These are phyloP conservation scores for Firmiana major DNA, from an alignment of 345 rosid genomes.

Conservation along the genomic window DNA sequence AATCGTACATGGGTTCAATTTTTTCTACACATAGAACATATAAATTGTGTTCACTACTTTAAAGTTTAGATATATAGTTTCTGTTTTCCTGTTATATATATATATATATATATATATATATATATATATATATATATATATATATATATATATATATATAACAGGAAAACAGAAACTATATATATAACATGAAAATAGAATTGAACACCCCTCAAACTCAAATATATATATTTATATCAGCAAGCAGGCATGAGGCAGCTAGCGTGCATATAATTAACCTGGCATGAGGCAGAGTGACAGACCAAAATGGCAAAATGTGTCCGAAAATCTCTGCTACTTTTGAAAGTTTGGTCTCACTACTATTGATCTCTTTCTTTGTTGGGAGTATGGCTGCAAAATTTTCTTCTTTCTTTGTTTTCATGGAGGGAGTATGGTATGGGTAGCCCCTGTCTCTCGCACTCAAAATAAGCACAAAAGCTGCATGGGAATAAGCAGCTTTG, in stretches of 20 bases:
- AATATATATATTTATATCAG: too few relatives aligned
- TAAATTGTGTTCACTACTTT: not conserved
- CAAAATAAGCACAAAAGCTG: conserved; percentile 31
- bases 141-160: too few relatives aligned
- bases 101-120: too few relatives aligned
- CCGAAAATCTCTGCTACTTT: not conserved
- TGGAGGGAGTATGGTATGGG: conserved; percentile 21
- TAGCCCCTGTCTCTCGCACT: conserved; percentile 21
- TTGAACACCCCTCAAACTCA: not conserved
- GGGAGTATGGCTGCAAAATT: conserved; percentile 10
- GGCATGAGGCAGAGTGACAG: not conserved
- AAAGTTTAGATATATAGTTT: not conserved
- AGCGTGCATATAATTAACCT: not conserved
- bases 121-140: too few relatives aligned
- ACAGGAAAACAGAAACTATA: too few relatives aligned
- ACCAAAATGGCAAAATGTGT: not conserved
- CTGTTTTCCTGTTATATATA: too few relatives aligned
- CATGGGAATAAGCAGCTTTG: conserved; percentile 28
- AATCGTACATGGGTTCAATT: not conserved
- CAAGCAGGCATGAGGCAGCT: not conserved
- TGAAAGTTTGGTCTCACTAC: not conserved
- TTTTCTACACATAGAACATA: not conserved
- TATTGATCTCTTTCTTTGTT: not conserved
- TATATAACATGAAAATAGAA: not conserved
- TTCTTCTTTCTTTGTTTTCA: not conserved